phyloP scores from a whole-genome alignment of 306 rosid species.

The Lotus japonicus region DNA sequence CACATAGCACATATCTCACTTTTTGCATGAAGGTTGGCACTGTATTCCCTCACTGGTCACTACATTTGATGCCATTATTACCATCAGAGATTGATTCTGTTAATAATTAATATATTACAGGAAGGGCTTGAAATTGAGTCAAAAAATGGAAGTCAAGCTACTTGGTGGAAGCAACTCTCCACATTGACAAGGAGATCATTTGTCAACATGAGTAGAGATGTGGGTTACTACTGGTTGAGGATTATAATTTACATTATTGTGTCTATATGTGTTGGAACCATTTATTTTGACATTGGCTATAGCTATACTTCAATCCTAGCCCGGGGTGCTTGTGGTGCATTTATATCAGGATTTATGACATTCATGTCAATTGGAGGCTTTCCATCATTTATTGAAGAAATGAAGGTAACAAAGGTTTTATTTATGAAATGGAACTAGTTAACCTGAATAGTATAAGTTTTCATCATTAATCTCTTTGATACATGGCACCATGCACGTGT shows the following conservation, averaged over 20 bases:
- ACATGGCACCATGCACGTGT: too few relatives aligned
- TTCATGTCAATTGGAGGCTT: slow-evolving; percentile 99
- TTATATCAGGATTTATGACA: slow-evolving; percentile 94
- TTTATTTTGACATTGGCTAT: slow-evolving; percentile 71
- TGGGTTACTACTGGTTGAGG: slow-evolving; percentile 98
- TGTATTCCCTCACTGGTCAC: neutral
- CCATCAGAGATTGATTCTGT: neutral
- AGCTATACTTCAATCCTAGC: slow-evolving; percentile 92
- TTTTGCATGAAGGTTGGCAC: neutral
- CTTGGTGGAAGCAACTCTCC: slow-evolving; percentile 78
- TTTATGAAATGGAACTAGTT: neutral
- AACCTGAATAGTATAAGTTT: neutral
- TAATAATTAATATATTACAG: slow-evolving; percentile 28
- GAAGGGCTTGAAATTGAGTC: slow-evolving; percentile 42
- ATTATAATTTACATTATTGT: slow-evolving; percentile 72
- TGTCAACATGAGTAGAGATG: slow-evolving; percentile 89
- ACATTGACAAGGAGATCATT: slow-evolving; percentile 76
- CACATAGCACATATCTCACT: too few relatives aligned
- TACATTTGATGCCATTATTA: neutral
- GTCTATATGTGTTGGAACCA: slow-evolving; percentile 88
- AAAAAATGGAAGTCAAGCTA: slow-evolving; percentile 58
- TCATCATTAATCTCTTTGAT: neutral
- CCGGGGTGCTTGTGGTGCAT: slow-evolving; percentile 91
- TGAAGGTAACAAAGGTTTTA: slow-evolving; percentile 53
- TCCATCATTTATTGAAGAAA: slow-evolving; percentile 92